phyloP scores from a whole-genome alignment of 768 basidiomycete species.

The Xerocomellus chrysenteron region DNA sequence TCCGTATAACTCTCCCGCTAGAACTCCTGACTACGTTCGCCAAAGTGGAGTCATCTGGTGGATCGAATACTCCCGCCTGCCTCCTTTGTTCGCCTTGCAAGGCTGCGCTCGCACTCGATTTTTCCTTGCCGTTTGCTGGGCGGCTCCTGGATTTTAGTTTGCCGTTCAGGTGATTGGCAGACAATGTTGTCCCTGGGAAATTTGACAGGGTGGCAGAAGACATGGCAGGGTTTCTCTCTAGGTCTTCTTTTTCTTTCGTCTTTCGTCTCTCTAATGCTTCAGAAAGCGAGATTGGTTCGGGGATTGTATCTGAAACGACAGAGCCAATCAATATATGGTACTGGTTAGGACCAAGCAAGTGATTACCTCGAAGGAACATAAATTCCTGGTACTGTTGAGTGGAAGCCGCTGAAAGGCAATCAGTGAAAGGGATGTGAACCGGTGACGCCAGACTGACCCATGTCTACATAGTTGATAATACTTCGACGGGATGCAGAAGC shows the following conservation, averaged over 20 bases:
- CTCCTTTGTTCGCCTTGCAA: slow-evolving; percentile 25
- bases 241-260: slow-evolving; percentile 50
- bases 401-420: slow-evolving; percentile 47
- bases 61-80: slow-evolving; percentile 18
- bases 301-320: slow-evolving; percentile 57
- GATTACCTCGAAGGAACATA: slow-evolving; percentile 65
- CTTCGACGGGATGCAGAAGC: slow-evolving; percentile 59
- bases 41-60: slow-evolving; percentile 18
- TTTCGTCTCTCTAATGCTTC: slow-evolving; percentile 60
- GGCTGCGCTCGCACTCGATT: slow-evolving; percentile 30
- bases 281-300: slow-evolving; percentile 54
- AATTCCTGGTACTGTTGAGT: slow-evolving; percentile 66
- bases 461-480: slow-evolving; percentile 65
- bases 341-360: not conserved
- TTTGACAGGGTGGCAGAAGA: slow-evolving; percentile 31
- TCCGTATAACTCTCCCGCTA: slow-evolving; percentile 30
- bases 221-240: slow-evolving; percentile 61
- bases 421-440: not conserved
- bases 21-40: slow-evolving; percentile 28
- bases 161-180: slow-evolving; percentile 24
- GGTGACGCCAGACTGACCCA: slow-evolving; percentile 51
- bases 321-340: slow-evolving; percentile 2
- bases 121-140: slow-evolving; percentile 36
- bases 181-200: slow-evolving; percentile 24
- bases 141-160: slow-evolving; percentile 42